Evolutionary conservation across 768 basidiomycete genomes (phyloP), one percentile per base, ranked within the genome.

Genomic region (Mrakia gelida): DNA sequence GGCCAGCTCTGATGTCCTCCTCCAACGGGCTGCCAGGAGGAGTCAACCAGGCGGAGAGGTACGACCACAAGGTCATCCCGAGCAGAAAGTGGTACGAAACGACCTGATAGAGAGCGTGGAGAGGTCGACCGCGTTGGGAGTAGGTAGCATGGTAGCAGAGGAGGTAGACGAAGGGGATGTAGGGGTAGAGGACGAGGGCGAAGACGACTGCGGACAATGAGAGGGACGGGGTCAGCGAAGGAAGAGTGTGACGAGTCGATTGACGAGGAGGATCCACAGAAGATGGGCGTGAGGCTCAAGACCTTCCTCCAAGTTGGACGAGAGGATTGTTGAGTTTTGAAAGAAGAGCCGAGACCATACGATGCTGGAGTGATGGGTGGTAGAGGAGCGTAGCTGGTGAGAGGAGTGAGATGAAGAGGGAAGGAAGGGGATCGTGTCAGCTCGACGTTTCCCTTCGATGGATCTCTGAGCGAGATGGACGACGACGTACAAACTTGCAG

Each of bases 301-400:
- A 71, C 9, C 52, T 59, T 56, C 23, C 43, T 62, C 56, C 38
- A 61, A 2, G 45, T 77, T 21, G 56, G 49, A 38, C 54, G n/a
- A 26, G 41, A 13, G 54, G 63, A 68, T 4, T 21, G 73, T 32
- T 70, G 45, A 9, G 28, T 13, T 34, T 41, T 67, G 63, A 43
- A 56, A 38, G 54, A 10, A 0, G 72, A 54, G 2, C 56, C 45
- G n/a, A 34, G 43, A 13, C 77, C 77, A 54, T 63, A 78, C 26
- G 77, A 78, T 28, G 73, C 72, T 9, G 77, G 67, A 15, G 77
- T 78, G 28, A 78, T 78, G 59, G 77, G 77, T 34, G 77, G 77
- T 10, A 78, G 62, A 45, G 26, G 34, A 21, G 71, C 77, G 34
- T 45, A 78, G 71, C 77, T 78, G 52, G 9, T 28, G 45, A 52